Evolutionary conservation across 1,284 basidiomycete species (phyloP), one percentile per base, ranked within the genome.

Genomic region (Omphalotus olearius): DNA sequence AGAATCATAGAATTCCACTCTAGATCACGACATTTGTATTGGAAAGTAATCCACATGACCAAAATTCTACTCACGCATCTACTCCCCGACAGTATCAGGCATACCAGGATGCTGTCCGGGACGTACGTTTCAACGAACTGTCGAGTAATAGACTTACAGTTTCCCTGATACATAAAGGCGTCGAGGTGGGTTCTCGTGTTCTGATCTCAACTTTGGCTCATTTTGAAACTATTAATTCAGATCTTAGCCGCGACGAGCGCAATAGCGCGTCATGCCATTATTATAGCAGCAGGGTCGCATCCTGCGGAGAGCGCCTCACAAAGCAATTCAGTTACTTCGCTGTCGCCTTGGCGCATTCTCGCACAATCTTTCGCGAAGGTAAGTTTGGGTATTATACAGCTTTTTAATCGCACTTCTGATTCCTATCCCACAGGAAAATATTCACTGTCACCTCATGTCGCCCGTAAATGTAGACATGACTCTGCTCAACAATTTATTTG

Each of bases 391-490:
- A 26, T 49, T 33, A 48, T 47, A 14, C 16, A 39, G 18, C 7
- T 10, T 33, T 33, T 13, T 33, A 3, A 9, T 33, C 2, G 2
- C 30, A 2, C 7, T 33, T 33, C 30, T 33, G 30, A 33, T 33
- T 13, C 9, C 7, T 33, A 13, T 47, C 30, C 56, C 41, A 37
- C 57, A 85, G 83, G 70, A 73, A 50, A 66, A 75, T 42, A 78
- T 84, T 43, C 73, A 77, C 51, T 76, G 79, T 55, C 83, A 85
- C 63, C 70, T 85, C 68, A 74, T 83, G 49, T 66, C 82, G 51
- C 71, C 68, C 46, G 59, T 75, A 44, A 68, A 67, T 52, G 36
- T 23, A 44, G 43, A 39, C 66, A 71, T 51, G 68, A 76, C 56
- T 28, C 72, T 67, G 11, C 60, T 83, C 51, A 69, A 65, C 35